Evolutionary conservation across 2,329 filamentous ascomycete genomes (phyloP).

Genomic region (Exophiala sideris): DNA sequence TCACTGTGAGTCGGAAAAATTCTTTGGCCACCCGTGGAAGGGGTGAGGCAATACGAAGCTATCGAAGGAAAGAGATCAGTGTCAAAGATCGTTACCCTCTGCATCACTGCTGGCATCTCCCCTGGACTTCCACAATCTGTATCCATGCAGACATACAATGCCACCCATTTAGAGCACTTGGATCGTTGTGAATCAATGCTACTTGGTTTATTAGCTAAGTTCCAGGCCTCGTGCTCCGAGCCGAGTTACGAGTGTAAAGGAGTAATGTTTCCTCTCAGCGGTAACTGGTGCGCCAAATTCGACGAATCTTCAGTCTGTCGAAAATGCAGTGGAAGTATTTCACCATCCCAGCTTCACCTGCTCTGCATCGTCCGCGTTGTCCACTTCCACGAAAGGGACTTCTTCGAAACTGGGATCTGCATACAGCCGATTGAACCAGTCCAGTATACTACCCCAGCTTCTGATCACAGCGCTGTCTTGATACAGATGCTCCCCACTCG

Average conservation of each 20-base stretch:
- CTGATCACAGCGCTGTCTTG: conserved; percentile 61
- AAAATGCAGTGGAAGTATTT: background rate
- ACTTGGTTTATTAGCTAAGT: too few relatives aligned
- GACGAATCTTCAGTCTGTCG: too few relatives aligned
- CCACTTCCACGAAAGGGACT: conserved; percentile 23
- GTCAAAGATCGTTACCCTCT: background rate
- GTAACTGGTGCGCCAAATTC: too few relatives aligned
- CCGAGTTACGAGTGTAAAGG: too few relatives aligned
- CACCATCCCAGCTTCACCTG: conserved; percentile 19
- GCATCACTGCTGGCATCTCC: background rate
- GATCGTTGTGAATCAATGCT: too few relatives aligned
- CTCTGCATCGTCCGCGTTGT: conserved; percentile 3
- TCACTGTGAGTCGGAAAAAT: background rate
- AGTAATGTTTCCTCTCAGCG: too few relatives aligned
- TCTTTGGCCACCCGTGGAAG: background rate
- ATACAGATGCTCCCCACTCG: conserved; percentile 59
- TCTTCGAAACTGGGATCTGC: conserved; percentile 42
- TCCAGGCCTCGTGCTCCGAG: too few relatives aligned
- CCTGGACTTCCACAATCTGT: too few relatives aligned
- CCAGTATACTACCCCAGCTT: conserved; percentile 53
- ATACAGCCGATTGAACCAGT: conserved; percentile 60
- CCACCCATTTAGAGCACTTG: too few relatives aligned
- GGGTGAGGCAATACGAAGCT: background rate
- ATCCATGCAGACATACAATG: too few relatives aligned
- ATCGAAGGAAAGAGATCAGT: background rate